Percentiles rank a stretch among this genome's conserved stretches.
Conservation (phyloP, 2,329 filamentous ascomycete genomes). For the Apiospora arundinis region DNA sequence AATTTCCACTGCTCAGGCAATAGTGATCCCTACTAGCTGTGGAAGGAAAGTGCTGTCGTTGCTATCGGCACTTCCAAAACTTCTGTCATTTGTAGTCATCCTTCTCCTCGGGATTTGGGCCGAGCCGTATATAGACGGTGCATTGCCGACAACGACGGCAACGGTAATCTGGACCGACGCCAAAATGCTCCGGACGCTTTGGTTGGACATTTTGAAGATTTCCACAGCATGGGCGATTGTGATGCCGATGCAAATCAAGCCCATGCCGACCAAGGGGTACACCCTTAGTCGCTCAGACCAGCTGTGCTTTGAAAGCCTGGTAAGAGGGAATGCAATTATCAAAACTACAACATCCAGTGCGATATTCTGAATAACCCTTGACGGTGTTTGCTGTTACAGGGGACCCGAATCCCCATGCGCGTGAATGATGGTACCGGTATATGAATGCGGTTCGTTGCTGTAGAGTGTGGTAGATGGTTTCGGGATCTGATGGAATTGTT, state of each 20-base stretch:
- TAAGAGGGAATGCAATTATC: slow-evolving; percentile 36
- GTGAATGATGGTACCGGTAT: no score
- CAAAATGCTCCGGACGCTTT: slow-evolving; percentile 36
- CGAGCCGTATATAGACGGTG: slow-evolving; percentile 39
- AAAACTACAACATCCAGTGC: slow-evolving; percentile 39
- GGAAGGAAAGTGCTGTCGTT: background rate
- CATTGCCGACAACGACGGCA: slow-evolving; percentile 39
- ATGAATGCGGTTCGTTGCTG: no score
- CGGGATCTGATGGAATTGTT: no score
- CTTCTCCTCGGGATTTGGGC: slow-evolving; percentile 25
- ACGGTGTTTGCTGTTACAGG: no score
- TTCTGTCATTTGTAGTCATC: background rate
- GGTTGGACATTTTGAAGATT: slow-evolving; percentile 26
- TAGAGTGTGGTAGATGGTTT: no score
- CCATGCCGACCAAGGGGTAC: slow-evolving; percentile 36
- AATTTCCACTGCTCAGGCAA: background rate
- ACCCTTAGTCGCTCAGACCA: slow-evolving; percentile 33
- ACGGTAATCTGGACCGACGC: slow-evolving; percentile 38
- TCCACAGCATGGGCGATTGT: background rate
- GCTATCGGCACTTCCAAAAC: background rate
- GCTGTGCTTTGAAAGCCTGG: slow-evolving; percentile 34
- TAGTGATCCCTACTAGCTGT: background rate
- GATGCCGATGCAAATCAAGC: background rate
- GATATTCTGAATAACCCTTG: slow-evolving; percentile 37
- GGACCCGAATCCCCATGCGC: no score